Evolutionary conservation across 345 rosid species (phyloP).

Genomic region (Citrus trifoliata): DNA sequence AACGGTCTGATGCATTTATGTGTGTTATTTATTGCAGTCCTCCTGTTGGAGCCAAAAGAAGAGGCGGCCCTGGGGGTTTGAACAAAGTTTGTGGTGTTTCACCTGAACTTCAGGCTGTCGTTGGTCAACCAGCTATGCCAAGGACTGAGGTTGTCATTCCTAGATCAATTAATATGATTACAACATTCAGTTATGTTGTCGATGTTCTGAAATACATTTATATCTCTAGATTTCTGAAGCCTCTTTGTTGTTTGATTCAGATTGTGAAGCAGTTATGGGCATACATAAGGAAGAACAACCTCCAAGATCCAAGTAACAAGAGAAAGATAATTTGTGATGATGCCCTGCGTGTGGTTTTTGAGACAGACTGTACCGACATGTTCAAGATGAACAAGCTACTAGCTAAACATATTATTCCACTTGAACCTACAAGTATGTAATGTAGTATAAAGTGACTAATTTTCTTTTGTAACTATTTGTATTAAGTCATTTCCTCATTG

Average conservation of each 20-base stretch:
- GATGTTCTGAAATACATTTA: not conserved
- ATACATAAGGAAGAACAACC: constrained; percentile 92
- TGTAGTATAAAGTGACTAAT: not conserved
- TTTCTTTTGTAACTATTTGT: not conserved
- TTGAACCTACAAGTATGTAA: constrained; percentile 76
- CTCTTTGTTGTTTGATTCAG: constrained; percentile 33
- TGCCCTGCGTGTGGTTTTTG: constrained; percentile 81
- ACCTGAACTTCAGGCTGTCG: constrained; percentile 82
- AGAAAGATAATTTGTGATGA: constrained; percentile 96
- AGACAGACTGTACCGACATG: constrained; percentile 99
- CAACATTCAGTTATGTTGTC: not conserved
- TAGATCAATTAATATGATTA: not conserved
- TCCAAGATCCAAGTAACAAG: constrained; percentile 98
- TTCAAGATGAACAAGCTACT: constrained; percentile 97
- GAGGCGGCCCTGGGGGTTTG: constrained; percentile 94
- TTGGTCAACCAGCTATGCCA: constrained; percentile 94
- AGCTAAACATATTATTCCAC: constrained; percentile 82
- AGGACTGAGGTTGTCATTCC: constrained; percentile 71
- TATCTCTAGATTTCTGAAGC: constrained; percentile 3
- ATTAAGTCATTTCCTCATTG: not conserved
- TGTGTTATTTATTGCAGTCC: constrained; percentile 39
- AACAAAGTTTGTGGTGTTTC: constrained; percentile 97
- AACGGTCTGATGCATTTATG: too few species aligned
- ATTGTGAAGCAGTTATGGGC: constrained; percentile 98
- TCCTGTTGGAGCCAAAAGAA: constrained; percentile 74